Percentiles rank a stretch among this genome's conserved stretches.
Conservation (phyloP, 2,329 filamentous ascomycete genomes). For the Trichoderma hamatum region DNA sequence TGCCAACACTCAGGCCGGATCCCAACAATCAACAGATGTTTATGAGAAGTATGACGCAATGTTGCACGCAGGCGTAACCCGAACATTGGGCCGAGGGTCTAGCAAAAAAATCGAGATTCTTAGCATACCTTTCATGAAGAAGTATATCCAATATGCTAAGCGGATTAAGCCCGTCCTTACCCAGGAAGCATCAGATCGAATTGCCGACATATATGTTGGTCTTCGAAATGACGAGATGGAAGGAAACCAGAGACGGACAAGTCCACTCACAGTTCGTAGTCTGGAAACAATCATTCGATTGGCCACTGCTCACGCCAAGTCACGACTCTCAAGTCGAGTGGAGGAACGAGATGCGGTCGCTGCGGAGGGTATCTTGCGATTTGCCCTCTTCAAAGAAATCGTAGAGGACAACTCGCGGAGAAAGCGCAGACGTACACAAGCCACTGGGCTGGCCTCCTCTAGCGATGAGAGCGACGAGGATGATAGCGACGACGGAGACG, state of each 20-base stretch:
- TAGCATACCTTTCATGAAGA: slow-evolving; percentile 98
- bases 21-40: slow-evolving; percentile 79
- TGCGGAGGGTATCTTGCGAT: slow-evolving; percentile 87
- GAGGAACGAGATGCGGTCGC: slow-evolving; percentile 87
- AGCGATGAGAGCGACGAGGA: slow-evolving; percentile 62
- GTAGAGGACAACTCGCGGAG: slow-evolving; percentile 78
- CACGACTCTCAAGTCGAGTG: slow-evolving; percentile 82
- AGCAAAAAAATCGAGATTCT: slow-evolving; percentile 83
- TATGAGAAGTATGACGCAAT: slow-evolving; percentile 97
- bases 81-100: slow-evolving; percentile 72
- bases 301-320: slow-evolving; percentile 92
- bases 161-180: slow-evolving; percentile 88
- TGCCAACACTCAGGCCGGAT: slow-evolving; percentile 72
- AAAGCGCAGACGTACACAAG: slow-evolving; percentile 73
- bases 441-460: slow-evolving; percentile 56
- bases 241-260: slow-evolving; percentile 89
- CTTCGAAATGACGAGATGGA: slow-evolving; percentile 95
- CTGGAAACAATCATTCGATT: slow-evolving; percentile 98
- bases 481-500: slow-evolving; percentile 56
- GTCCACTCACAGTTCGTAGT: slow-evolving; percentile 94
- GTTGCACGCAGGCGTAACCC: slow-evolving; percentile 87
- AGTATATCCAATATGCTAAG: slow-evolving; percentile 99
- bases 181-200: slow-evolving; percentile 88
- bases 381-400: slow-evolving; percentile 96
- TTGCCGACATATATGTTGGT: slow-evolving; percentile 87